phyloP scores from a whole-genome alignment of 345 rosid species.

The Dipteronia sinensis region DNA sequence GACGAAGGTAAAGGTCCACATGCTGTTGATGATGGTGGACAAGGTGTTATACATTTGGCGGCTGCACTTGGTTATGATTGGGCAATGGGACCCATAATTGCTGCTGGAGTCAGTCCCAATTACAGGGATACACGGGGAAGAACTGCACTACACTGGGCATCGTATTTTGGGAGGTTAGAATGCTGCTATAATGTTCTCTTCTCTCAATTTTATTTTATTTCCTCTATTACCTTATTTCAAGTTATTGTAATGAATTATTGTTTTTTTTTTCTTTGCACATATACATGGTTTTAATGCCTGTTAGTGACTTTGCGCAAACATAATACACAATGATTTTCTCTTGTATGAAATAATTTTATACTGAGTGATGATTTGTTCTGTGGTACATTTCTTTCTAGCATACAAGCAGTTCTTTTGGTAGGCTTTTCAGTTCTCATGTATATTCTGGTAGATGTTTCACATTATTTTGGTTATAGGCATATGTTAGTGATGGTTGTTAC shows the following conservation, averaged over 20 bases:
- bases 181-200: not conserved
- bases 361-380: not conserved
- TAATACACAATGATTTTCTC: not conserved
- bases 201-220: not conserved
- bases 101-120: conserved; percentile 55
- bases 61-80: conserved; percentile 68
- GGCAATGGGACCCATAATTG: conserved; percentile 55
- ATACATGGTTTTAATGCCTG: not conserved
- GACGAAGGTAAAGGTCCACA: conserved; percentile 54
- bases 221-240: not conserved
- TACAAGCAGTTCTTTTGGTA: not conserved
- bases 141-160: conserved; percentile 74
- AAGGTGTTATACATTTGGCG: conserved; percentile 62
- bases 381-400: not conserved
- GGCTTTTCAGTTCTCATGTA: not conserved
- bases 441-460: not conserved
- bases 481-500: not conserved
- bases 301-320: not conserved
- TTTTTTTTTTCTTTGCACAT: not conserved
- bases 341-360: not conserved
- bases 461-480: not conserved
- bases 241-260: not conserved
- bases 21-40: conserved; percentile 54
- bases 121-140: conserved; percentile 62
- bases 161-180: conserved; percentile 63